Evolutionary conservation across 805 yeast genomes (phyloP).

Genomic region (Priceomyces medius): DNA sequence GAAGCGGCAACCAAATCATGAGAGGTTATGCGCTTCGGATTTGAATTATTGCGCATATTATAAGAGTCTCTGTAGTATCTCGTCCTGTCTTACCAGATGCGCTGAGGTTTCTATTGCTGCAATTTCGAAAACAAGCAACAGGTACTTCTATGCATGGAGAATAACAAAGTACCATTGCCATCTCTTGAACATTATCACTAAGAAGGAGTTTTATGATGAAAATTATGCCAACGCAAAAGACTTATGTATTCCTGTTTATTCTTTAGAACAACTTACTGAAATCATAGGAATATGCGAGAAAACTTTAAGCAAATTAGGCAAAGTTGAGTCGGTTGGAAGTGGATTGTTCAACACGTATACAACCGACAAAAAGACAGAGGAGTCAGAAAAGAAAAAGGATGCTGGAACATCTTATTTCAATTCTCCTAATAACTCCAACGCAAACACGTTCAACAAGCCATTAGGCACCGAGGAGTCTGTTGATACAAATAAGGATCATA

Average conservation of each 20-base stretch:
- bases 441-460: too few species aligned
- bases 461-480: too few species aligned
- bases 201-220: conserved; percentile 28
- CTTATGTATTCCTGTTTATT: conserved; percentile 14
- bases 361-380: not conserved
- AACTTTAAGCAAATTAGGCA: conserved; percentile 23
- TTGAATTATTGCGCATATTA: conserved; percentile 16
- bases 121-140: conserved; percentile 34
- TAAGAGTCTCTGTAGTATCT: conserved; percentile 18
- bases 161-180: conserved; percentile 35
- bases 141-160: conserved; percentile 43
- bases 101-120: conserved; percentile 33
- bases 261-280: conserved; percentile 24
- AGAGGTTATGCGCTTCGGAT: conserved; percentile 14
- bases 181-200: conserved; percentile 28
- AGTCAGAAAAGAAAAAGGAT: not conserved
- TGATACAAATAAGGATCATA: too few species aligned
- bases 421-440: not conserved
- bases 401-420: not conserved
- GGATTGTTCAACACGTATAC: not conserved
- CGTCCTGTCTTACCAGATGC: conserved; percentile 25
- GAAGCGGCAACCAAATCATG: conserved; percentile 22
- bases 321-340: conserved; percentile 10
- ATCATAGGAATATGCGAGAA: conserved; percentile 26
- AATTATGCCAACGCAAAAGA: conserved; percentile 14